Base-by-base conservation (phyloP, 2,329 filamentous ascomycete genomes). In the Diaporthe nobilis region DNA sequence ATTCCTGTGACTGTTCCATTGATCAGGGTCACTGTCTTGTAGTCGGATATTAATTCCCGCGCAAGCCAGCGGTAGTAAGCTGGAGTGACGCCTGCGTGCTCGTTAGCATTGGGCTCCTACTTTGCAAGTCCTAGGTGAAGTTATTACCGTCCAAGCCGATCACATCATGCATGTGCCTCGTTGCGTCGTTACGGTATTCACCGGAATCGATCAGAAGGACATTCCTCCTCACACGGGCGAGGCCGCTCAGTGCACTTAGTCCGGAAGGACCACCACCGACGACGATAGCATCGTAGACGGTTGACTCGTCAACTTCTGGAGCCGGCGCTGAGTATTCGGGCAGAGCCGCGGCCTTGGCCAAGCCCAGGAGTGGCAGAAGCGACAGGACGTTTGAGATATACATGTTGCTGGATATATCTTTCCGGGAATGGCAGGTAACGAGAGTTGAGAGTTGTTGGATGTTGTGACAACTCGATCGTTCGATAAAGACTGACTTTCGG, bases 91-190 rank as follows among this genome's bases (percentile, higher is more conserved):
- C 90, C 90, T 91, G 55, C 17, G 22, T 12, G 22, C 15, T 44
- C 68, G 60, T 65, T 44, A 77, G 75, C 51, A 78, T n/a, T n/a
- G n/a, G n/a, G n/a, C n/a, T 25, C n/a, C 9, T 47, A 68, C 13
- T 7, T 22, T 44, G 12, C n/a, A n/a, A 20, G 37, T 39, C 37
- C 22, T 22, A 37, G 12, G 20, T 34, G 25, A 34, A n/a, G 13
- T 22, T 61, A 80, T 77, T 79, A 91, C 90, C 90, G 71, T 92
- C 90, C 74, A 87, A 89, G 4, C 90, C 90, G 37, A 92, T 84
- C 0, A 92, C 88, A 80, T 92, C 91, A 81, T 92, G 91, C 86
- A 92, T 89, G 77, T 91, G 87, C 20, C 90, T 83, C 0, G 91
- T 92, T 0, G 86, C 83, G 1, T 72, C 85, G 79, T 92, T 92